Base-by-base conservation (phyloP, 2,329 filamentous ascomycete genomes). In the Neophaeococcomyces aloes region DNA sequence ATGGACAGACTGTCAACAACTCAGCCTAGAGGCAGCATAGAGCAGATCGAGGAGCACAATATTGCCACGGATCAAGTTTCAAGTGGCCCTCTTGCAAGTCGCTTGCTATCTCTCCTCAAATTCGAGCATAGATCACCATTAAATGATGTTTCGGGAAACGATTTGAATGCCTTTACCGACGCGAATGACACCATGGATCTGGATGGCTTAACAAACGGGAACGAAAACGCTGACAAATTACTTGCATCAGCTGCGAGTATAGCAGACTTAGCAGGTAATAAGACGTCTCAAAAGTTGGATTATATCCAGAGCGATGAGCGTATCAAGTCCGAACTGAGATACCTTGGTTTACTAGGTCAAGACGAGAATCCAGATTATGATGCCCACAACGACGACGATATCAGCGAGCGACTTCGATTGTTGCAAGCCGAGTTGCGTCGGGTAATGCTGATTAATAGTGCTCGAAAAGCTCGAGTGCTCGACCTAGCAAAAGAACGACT, bases 401-500 rank as follows among this genome's bases (percentile, higher is more conserved):
- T 98, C 30, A 86, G 88, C 5, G 88, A 86, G 38, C 83, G 91
- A 15, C 69, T 98, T 17, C 86, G 91, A 8, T 78, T 86, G 18
- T 72, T 98, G 1, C 91, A 98, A 59, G 72, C 76, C 41, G 81
- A 86, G 40, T 74, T 98, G 2, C 83, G 86, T 53, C 79, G 87
- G 47, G 82, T 91, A 59, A 83, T 84, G 61, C 78, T 94, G 44
- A 70, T 84, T 62, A 98, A 98, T 61, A 89, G 88, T 30, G 86
- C 89, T 4, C 83, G 87, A 50, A 96, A 96, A 65, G 74, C 86
- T 5, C 78, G 88, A 2, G 71, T 98, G 8, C 79, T 86, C 1
- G 88, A 95, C 29, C 74, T 95, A 21, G 86, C 91, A 6, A 83
- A 87, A 55, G 88, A 94, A 61, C 81, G 86, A 52, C 89, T 98